A percentile compares a stretch with the other conserved stretches of the same genome.
Evolutionary conservation across 1,284 basidiomycete species (phyloP).

Genomic region (Heterobasidion occidentale): DNA sequence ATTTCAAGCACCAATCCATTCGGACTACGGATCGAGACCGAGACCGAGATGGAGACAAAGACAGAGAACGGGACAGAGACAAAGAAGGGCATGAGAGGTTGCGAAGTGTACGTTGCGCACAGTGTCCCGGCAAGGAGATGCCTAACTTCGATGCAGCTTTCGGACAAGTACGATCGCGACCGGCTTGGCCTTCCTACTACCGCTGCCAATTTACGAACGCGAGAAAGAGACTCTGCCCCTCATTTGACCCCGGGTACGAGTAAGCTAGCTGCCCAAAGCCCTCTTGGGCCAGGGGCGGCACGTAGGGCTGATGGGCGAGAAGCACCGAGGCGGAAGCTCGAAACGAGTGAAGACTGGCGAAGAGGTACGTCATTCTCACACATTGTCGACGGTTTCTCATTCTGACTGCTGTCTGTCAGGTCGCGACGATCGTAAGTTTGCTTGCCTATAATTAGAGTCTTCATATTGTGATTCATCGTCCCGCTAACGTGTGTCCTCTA

Average conservation of each 20-base stretch:
- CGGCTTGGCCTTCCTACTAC: conserved; percentile 48
- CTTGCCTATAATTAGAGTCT: not conserved
- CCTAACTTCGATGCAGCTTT: conserved; percentile 41
- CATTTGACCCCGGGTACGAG: conserved; percentile 42
- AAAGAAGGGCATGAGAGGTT: conserved; percentile 72
- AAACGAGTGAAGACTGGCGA: conserved; percentile 73
- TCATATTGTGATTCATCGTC: not conserved
- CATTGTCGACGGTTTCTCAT: conserved; percentile 2
- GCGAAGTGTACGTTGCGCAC: conserved; percentile 47
- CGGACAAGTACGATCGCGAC: conserved; percentile 81
- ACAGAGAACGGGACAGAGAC: conserved; percentile 60
- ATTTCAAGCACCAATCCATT: conserved; percentile 78
- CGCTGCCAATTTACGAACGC: conserved; percentile 38
- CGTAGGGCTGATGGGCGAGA: conserved; percentile 54
- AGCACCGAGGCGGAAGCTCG: conserved; percentile 55
- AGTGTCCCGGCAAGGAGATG: conserved; percentile 3
- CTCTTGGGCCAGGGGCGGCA: conserved; percentile 29
- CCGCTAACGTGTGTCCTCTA: conserved; percentile 5
- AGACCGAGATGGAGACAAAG: conserved; percentile 51
- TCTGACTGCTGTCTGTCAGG: conserved; percentile 14
- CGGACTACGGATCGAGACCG: conserved; percentile 60
- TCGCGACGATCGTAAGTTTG: conserved; percentile 52
- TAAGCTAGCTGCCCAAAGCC: conserved; percentile 30
- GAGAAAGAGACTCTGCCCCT: conserved; percentile 63
- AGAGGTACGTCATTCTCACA: conserved; percentile 42